phyloP scores from a whole-genome alignment of 768 basidiomycete genomes.

The Kockovaella imperatae region DNA sequence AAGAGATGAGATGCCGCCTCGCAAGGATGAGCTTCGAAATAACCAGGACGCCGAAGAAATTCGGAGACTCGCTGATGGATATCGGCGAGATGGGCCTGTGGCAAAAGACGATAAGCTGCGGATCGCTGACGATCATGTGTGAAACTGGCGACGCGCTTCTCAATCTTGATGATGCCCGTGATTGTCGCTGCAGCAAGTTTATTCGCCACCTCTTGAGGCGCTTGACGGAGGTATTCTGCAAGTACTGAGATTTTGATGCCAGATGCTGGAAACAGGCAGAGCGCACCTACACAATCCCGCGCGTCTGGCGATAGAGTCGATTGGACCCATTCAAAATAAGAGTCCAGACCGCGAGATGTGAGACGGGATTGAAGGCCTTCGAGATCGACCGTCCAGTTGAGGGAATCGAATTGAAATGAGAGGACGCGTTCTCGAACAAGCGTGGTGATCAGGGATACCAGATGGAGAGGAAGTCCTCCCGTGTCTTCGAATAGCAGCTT shows the following conservation, averaged over 20 bases:
- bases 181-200: slow-evolving; percentile 9
- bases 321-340: slow-evolving; percentile 12
- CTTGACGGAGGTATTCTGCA: slow-evolving; percentile 6
- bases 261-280: slow-evolving; percentile 22
- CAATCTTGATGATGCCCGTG: background rate
- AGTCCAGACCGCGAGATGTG: slow-evolving; percentile 17
- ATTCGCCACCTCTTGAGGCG: background rate
- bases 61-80: slow-evolving; percentile 9
- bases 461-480: slow-evolving; percentile 20
- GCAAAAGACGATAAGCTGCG: slow-evolving; percentile 11
- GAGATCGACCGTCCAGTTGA: slow-evolving; percentile 15
- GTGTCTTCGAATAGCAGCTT: slow-evolving; percentile 21
- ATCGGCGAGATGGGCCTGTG: background rate
- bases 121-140: slow-evolving; percentile 24
- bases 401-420: slow-evolving; percentile 15
- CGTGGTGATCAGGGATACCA: slow-evolving; percentile 10
- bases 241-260: slow-evolving; percentile 15
- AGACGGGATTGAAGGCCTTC: slow-evolving; percentile 15
- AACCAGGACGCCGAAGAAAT: slow-evolving; percentile 13
- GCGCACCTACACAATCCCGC: slow-evolving; percentile 1
- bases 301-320: slow-evolving; percentile 8
- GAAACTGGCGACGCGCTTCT: slow-evolving; percentile 9
- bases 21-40: too few species aligned
- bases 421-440: slow-evolving; percentile 20
- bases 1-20: too few species aligned